A percentile compares a stretch with the other conserved stretches of the same genome.
Conservation (phyloP, 1,284 basidiomycete genomes). For the Cutaneotrichosporon cyanovorans region DNA sequence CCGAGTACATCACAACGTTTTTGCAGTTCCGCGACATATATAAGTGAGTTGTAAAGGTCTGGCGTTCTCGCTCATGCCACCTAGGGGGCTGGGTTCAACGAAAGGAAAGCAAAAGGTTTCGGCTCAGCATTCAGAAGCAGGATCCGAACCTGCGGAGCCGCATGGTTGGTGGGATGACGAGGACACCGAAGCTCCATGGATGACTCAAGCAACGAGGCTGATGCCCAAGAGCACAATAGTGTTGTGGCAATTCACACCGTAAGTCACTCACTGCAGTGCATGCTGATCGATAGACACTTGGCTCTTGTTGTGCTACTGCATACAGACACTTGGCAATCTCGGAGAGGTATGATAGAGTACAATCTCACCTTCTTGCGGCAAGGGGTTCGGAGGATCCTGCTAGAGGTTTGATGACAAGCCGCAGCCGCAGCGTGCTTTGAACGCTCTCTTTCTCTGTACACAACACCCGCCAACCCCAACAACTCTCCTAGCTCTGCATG, state of each 20-base stretch:
- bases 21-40: conserved; percentile 79
- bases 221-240: conserved; percentile 64
- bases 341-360: conserved; percentile 79
- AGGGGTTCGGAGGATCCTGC: conserved; percentile 47
- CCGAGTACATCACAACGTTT: conserved; percentile 83
- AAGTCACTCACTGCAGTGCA: conserved; percentile 26
- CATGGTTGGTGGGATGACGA: conserved; percentile 42
- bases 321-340: conserved; percentile 66
- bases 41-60: conserved; percentile 9
- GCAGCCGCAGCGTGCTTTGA: not conserved
- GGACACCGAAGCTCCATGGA: conserved; percentile 42
- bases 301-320: conserved; percentile 75
- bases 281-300: conserved; percentile 47
- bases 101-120: not conserved
- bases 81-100: not conserved
- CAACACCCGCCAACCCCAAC: too few species aligned
- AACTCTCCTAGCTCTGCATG: too few species aligned
- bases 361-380: conserved; percentile 77
- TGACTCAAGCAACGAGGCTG: conserved; percentile 35
- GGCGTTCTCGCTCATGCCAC: not conserved
- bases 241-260: conserved; percentile 75
- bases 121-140: not conserved
- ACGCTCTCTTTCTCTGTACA: too few species aligned
- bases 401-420: conserved; percentile 15
- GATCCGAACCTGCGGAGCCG: not conserved